These are phyloP conservation scores for Eucommia ulmoides DNA, from an alignment of 257 asterid species.

Conservation along the genomic window DNA sequence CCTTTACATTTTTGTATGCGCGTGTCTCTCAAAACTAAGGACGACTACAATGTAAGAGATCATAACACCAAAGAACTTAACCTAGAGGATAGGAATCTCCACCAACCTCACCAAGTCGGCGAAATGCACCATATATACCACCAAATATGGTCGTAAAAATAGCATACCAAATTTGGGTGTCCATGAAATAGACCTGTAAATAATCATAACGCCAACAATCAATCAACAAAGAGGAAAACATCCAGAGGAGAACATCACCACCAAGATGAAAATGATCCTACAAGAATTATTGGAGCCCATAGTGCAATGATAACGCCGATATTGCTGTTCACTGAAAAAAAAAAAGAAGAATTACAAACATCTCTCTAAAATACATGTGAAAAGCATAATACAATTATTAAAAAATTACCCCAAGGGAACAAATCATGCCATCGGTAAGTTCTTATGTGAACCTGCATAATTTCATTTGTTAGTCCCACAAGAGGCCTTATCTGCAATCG, in stretches of 20 bases:
- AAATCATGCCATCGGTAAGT: slow-evolving; percentile 82
- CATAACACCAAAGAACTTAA: too few species aligned
- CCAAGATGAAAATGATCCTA: slow-evolving; percentile 26
- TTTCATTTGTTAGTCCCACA: slow-evolving; percentile 65
- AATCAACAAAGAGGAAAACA: slow-evolving; percentile 11
- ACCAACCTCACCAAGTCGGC: slow-evolving; percentile 96
- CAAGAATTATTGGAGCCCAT: slow-evolving; percentile 88
- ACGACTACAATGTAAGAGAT: too few species aligned
- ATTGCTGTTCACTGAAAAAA: slow-evolving; percentile 59
- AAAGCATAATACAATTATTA: too few species aligned
- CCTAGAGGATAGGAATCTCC: slow-evolving; percentile 9
- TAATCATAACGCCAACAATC: slow-evolving; percentile 10
- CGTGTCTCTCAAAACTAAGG: too few species aligned
- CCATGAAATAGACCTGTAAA: slow-evolving; percentile 93
- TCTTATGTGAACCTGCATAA: slow-evolving; percentile 44
- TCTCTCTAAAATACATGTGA: too few species aligned
- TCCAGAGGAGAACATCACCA: slow-evolving; percentile 8
- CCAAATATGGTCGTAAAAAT: slow-evolving; percentile 96
- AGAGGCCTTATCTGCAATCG: slow-evolving; percentile 82
- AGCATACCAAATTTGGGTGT: slow-evolving; percentile 97
- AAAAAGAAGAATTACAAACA: slow-evolving; percentile 10
- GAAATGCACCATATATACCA: slow-evolving; percentile 96
- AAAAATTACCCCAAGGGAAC: slow-evolving; percentile 70
- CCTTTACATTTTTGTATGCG: too few species aligned
- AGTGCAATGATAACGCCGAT: slow-evolving; percentile 90